phyloP scores from a whole-genome alignment of 345 rosid species.

The Barbarea vulgaris region DNA sequence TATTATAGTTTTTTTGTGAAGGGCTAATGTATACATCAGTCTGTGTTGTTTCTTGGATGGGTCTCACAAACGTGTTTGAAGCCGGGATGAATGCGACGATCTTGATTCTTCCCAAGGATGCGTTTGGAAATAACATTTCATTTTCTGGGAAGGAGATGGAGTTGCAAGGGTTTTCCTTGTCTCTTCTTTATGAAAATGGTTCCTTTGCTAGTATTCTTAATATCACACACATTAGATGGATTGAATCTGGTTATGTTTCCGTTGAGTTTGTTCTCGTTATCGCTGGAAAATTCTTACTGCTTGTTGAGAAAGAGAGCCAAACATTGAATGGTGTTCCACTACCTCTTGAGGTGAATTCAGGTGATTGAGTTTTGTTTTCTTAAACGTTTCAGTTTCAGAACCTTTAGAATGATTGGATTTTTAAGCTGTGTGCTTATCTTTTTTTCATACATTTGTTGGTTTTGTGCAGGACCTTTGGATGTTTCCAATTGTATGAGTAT shows the following conservation, averaged over 20 bases:
- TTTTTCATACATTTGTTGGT: no score
- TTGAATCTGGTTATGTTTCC: slow-evolving; percentile 52
- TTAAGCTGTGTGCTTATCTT: no score
- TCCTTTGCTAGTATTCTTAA: slow-evolving; percentile 47
- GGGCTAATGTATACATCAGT: slow-evolving; percentile 60
- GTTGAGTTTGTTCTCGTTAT: slow-evolving; percentile 53
- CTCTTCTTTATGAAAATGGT: slow-evolving; percentile 52
- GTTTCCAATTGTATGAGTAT: slow-evolving; percentile 61
- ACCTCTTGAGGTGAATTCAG: no score
- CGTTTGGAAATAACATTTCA: slow-evolving; percentile 81
- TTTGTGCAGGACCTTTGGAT: slow-evolving; percentile 60
- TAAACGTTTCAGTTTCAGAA: no score
- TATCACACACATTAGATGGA: slow-evolving; percentile 52
- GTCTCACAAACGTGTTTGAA: slow-evolving; percentile 57
- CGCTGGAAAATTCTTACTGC: slow-evolving; percentile 60
- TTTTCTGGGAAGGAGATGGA: slow-evolving; percentile 44
- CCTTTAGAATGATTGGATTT: no score
- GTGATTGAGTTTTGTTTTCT: no score
- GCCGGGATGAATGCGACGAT: slow-evolving; percentile 62
- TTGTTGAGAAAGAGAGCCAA: slow-evolving; percentile 56
- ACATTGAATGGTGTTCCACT: no score
- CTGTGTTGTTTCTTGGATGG: slow-evolving; percentile 74
- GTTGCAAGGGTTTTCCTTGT: slow-evolving; percentile 51
- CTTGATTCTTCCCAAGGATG: slow-evolving; percentile 72
- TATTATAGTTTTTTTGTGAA: no score